Conservation (phyloP, 805 yeast genomes). For the Myxozyma mucilagina region DNA sequence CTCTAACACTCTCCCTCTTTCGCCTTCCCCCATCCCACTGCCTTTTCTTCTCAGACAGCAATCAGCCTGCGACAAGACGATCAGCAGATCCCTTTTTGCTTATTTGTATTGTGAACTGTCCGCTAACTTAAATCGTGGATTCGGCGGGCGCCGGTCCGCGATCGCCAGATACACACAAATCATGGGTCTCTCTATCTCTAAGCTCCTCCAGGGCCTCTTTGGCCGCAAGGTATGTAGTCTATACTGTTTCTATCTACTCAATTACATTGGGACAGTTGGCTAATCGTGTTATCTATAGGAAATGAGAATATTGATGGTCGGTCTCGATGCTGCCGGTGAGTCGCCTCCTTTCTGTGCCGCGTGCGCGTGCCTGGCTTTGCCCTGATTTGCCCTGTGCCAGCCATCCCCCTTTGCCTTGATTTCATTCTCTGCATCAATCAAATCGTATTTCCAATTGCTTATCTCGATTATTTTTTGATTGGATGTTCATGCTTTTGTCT, state of each 20-base stretch:
- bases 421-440: neutral
- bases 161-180: constrained; percentile 25
- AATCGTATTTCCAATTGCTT: too few relatives aligned
- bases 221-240: constrained; percentile 72
- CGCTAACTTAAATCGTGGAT: neutral
- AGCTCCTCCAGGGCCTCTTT: constrained; percentile 89
- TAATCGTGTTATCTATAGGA: constrained; percentile 13
- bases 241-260: neutral
- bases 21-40: constrained; percentile 3
- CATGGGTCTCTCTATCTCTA: constrained; percentile 96
- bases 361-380: too few relatives aligned
- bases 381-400: neutral
- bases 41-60: neutral
- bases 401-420: neutral
- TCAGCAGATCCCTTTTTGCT: neutral
- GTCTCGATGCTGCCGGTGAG: constrained; percentile 89
- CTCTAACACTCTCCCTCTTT: neutral
- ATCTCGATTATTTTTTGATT: too few relatives aligned
- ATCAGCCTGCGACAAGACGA: neutral
- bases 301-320: constrained; percentile 76
- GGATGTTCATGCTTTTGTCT: too few relatives aligned
- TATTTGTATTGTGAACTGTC: neutral
- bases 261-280: neutral
- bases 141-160: neutral
- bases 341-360: constrained; percentile 16